phyloP scores from a whole-genome alignment of 441 rosid genomes.

The Rhodomyrtus psidioides region DNA sequence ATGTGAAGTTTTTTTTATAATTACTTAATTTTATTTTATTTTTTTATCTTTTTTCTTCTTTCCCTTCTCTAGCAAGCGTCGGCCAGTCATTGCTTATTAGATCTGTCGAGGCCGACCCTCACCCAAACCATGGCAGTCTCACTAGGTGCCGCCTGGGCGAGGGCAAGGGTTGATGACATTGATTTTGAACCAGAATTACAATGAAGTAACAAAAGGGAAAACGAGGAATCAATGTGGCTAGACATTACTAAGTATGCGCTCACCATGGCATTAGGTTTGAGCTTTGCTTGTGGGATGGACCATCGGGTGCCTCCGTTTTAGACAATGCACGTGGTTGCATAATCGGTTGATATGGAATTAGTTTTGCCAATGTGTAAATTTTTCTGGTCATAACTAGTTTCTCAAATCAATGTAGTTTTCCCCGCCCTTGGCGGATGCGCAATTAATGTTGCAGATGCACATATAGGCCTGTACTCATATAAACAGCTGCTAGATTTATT shows the following conservation, averaged over 20 bases:
- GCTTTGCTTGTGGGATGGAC: constrained; percentile 65
- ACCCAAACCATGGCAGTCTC: no score
- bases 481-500: not conserved
- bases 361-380: not conserved
- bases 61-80: no score
- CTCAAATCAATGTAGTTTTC: not conserved
- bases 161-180: no score
- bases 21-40: no score
- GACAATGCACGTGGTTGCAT: not conserved
- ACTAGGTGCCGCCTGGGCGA: no score
- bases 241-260: constrained; percentile 33
- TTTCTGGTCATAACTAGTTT: not conserved
- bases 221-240: constrained; percentile 15
- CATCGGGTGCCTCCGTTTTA: not conserved
- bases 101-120: no score
- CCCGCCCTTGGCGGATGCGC: not conserved
- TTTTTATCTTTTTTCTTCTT: no score
- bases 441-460: not conserved
- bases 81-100: no score
- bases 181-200: no score
- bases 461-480: not conserved
- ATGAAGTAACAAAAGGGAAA: constrained; percentile 12
- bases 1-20: no score
- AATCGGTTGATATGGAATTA: not conserved
- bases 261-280: constrained; percentile 60